Conservation (phyloP, 2,329 filamentous ascomycete species). For the Teratosphaeria epicoccoides region DNA sequence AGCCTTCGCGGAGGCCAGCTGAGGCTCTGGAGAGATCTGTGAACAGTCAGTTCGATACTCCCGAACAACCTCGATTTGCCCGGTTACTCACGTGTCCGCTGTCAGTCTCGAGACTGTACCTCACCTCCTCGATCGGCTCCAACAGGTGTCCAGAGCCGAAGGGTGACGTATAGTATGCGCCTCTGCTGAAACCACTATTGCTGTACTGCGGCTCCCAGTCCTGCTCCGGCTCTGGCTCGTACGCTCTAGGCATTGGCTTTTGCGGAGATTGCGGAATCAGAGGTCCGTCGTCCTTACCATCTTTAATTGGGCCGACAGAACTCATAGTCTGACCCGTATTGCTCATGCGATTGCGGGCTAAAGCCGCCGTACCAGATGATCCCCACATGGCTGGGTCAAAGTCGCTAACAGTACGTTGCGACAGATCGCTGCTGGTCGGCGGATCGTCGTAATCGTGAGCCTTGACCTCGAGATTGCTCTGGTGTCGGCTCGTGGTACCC, state of each 20-base stretch:
- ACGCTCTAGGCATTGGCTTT: slow-evolving; percentile 11
- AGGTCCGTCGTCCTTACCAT: slow-evolving; percentile 45
- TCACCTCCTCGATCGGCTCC: slow-evolving; percentile 42
- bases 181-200: slow-evolving; percentile 25
- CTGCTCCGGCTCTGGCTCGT: slow-evolving; percentile 16
- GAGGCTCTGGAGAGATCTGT: slow-evolving; percentile 21
- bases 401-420: slow-evolving; percentile 24
- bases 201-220: slow-evolving; percentile 24
- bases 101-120: slow-evolving; percentile 41
- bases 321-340: slow-evolving; percentile 15
- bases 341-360: slow-evolving; percentile 22
- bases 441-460: slow-evolving; percentile 40
- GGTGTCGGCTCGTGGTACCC: slow-evolving; percentile 63
- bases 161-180: slow-evolving; percentile 25
- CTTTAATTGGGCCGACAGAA: slow-evolving; percentile 24
- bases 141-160: slow-evolving; percentile 30
- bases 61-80: background rate
- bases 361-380: slow-evolving; percentile 26
- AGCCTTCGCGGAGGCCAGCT: slow-evolving; percentile 16
- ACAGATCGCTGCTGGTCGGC: slow-evolving; percentile 24
- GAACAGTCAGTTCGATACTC: background rate
- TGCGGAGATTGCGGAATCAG: slow-evolving; percentile 39
- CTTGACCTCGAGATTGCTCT: slow-evolving; percentile 61
- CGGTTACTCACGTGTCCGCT: slow-evolving; percentile 18
- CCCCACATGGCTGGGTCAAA: slow-evolving; percentile 40